Evolutionary conservation across 108 stramenopile genomes (phyloP).

Genomic region (Hondaea fermentalgiana): DNA sequence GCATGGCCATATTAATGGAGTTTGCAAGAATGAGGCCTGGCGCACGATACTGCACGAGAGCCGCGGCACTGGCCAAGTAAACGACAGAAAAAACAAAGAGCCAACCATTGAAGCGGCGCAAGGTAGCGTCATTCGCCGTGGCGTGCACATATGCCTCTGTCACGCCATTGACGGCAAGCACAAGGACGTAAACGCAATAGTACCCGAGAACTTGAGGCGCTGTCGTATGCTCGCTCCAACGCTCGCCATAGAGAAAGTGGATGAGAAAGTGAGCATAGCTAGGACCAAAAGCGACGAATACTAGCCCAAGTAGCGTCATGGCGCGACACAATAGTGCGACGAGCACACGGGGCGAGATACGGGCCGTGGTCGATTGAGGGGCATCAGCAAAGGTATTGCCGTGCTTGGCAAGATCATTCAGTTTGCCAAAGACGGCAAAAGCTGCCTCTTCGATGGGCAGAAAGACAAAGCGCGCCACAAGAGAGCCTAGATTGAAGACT

Average conservation of each 20-base stretch:
- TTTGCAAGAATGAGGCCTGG: not conserved
- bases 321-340: not conserved
- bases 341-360: not conserved
- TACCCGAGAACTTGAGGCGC: not conserved
- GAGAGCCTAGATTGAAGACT: conserved; percentile 4
- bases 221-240: not conserved
- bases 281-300: not conserved
- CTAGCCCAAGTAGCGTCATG: not conserved
- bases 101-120: not conserved
- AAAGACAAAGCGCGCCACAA: not conserved
- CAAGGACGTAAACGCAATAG: not conserved
- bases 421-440: conserved; percentile 17
- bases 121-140: not conserved
- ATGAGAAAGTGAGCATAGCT: not conserved
- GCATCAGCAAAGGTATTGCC: not conserved
- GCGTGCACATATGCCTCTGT: conserved; percentile 10
- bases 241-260: not conserved
- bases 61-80: not conserved
- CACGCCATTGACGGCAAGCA: not conserved
- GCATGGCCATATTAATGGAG: not conserved
- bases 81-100: conserved; percentile 3
- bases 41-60: not conserved
- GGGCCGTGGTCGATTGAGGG: not conserved
- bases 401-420: not conserved
- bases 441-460: not conserved